Conservation (phyloP, 306 rosid genomes). For the Purshia tridentata region DNA sequence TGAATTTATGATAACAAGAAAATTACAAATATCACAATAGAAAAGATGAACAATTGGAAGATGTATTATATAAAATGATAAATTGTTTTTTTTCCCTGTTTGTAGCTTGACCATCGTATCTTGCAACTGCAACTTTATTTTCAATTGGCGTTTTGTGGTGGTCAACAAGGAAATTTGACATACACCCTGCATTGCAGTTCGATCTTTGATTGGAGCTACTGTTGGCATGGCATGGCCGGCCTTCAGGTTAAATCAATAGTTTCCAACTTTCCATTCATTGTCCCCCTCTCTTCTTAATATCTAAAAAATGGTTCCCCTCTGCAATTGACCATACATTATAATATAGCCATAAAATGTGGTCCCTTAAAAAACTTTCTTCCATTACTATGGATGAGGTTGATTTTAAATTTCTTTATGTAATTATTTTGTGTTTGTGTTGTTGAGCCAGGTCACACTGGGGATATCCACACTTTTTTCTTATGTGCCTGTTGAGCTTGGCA, state of each 20-base stretch:
- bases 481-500: slow-evolving; percentile 80
- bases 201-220: slow-evolving; percentile 54
- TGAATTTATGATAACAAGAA: not conserved
- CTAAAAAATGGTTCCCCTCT: too few species aligned
- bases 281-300: too few species aligned
- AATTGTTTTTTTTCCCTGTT: too few species aligned
- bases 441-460: slow-evolving; percentile 71
- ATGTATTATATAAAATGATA: too few species aligned
- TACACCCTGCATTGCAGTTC: slow-evolving; percentile 73
- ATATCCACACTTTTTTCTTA: slow-evolving; percentile 75
- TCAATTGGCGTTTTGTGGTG: slow-evolving; percentile 65
- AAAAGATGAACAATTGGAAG: too few species aligned
- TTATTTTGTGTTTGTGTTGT: slow-evolving; percentile 1
- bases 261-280: not conserved
- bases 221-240: slow-evolving; percentile 81
- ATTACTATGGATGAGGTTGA: too few species aligned
- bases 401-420: too few species aligned
- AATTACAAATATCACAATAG: too few species aligned
- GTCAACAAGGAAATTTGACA: slow-evolving; percentile 68
- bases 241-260: slow-evolving; percentile 58
- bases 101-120: too few species aligned
- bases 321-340: too few species aligned
- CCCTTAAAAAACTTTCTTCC: too few species aligned
- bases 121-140: slow-evolving; percentile 58
- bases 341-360: too few species aligned